These are phyloP conservation scores for Bondarzewia mesenterica DNA, from an alignment of 1,284 basidiomycete genomes.

Conservation along the genomic window DNA sequence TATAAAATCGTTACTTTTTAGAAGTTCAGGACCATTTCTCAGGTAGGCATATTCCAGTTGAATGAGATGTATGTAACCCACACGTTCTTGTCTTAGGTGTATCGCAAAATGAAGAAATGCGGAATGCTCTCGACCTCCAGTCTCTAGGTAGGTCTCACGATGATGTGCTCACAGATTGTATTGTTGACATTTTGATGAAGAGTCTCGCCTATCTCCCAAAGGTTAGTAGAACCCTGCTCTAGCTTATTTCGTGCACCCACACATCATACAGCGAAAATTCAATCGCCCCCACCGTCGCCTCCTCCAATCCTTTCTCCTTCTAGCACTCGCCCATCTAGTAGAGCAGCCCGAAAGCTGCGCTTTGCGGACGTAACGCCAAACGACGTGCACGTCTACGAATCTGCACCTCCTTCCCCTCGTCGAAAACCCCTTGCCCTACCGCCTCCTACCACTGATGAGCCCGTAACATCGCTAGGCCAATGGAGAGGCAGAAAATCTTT, in stretches of 20 bases:
- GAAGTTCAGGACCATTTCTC: not conserved
- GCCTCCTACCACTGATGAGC: slow-evolving; percentile 37
- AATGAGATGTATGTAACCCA: not conserved
- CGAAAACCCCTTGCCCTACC: slow-evolving; percentile 26
- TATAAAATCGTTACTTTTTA: not conserved
- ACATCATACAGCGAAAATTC: too few relatives aligned
- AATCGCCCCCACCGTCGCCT: slow-evolving; percentile 18
- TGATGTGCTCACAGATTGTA: too few relatives aligned
- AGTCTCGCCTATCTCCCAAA: not conserved
- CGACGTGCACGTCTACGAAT: slow-evolving; percentile 70
- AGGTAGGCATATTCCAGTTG: too few relatives aligned
- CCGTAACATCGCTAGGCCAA: slow-evolving; percentile 39
- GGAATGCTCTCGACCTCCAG: too few relatives aligned
- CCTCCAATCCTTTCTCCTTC: slow-evolving; percentile 19
- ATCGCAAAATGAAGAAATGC: too few relatives aligned
- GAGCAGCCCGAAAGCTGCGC: slow-evolving; percentile 35
- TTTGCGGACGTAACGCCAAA: slow-evolving; percentile 44
- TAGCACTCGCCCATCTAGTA: slow-evolving; percentile 33
- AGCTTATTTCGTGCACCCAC: slow-evolving; percentile 1
- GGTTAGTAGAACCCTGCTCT: not conserved
- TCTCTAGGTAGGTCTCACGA: too few relatives aligned
- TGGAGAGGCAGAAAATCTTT: slow-evolving; percentile 24
- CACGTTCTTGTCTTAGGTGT: not conserved
- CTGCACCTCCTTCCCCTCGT: slow-evolving; percentile 63
- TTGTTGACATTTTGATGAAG: not conserved